Base-by-base conservation (phyloP, 495 filamentous ascomycete species). In the Hyaloscypha finlandica region DNA sequence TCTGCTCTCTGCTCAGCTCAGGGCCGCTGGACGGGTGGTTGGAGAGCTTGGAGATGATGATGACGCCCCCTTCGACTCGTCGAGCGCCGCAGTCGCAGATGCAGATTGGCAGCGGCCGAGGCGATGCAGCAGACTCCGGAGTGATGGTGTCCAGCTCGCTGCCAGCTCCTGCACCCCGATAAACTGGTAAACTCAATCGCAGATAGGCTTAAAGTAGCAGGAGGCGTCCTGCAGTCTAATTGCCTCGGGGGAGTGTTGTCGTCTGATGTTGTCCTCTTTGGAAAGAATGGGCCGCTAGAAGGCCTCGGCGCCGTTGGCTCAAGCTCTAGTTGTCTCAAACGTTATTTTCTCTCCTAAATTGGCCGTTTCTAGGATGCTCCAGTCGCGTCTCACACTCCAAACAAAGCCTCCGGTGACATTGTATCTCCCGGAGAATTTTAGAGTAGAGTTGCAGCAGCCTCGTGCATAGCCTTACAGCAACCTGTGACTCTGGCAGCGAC, bases 351-450 rank as follows among this genome's bases (percentile, higher is more conserved):
- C 19, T 59, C 56, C 19, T 19, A 59, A 32, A n/a, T 35, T 14
- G 35, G 35, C 8, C 35, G 35, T 37, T 37, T 6, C 30, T 3
- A 33, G 20, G 30, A 14, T 20, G 30, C 11, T 20, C 2, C 22
- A 59, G 56, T 30, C 1, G 5, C 16, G 56, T 33, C 19, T 59
- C 16, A 30, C 33, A 20, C 20, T 48, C 59, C 14, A 61, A 37
- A 12, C 20, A 48, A 61, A 48, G 59, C 37, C 37, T 31, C 33
- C 33, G 56, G 45, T 33, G 59, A 61, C 59, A 61, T 61, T 37
- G 1, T 25, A 42, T 32, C 61, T 52, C 29, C 19, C 61, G 61
- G 45, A 52, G 42, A 52, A 52, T 52, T 54, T 63, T 54, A 29
- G 11, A 6, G 45, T 12, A 53, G 8, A 54, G 29, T 31, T 8